Evolutionary conservation across 768 basidiomycete species (phyloP).

Genomic region (Mycena capillaripes): DNA sequence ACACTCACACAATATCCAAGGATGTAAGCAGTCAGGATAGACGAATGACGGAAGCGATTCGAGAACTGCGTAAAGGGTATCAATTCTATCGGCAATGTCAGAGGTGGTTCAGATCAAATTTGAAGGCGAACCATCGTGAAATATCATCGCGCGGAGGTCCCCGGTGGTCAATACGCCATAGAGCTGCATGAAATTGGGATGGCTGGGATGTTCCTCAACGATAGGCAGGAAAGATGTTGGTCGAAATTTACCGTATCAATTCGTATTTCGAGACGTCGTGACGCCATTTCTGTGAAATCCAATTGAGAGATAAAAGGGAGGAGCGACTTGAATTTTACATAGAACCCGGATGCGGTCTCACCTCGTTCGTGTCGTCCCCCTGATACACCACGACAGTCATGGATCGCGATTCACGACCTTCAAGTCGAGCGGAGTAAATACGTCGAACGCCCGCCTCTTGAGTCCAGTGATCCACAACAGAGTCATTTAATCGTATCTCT

Average conservation of each 20-base stretch:
- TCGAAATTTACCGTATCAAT: not conserved
- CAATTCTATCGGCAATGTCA: not conserved
- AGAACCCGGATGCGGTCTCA: not conserved
- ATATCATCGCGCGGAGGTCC: not conserved
- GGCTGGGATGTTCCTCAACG: not conserved
- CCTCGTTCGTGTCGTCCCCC: not conserved
- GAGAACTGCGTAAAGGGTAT: not conserved
- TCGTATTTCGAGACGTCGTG: not conserved
- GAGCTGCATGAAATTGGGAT: not conserved
- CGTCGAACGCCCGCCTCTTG: not conserved
- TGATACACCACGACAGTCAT: constrained; percentile 8
- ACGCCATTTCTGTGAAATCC: not conserved
- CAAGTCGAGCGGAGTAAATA: constrained; percentile 1
- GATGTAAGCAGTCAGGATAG: not conserved
- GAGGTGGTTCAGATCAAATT: not conserved
- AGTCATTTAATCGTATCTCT: not conserved
- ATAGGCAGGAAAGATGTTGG: not conserved
- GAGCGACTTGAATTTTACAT: not conserved
- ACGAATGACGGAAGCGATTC: not conserved
- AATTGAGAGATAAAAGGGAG: too few relatives aligned
- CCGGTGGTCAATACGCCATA: not conserved
- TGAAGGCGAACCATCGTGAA: not conserved
- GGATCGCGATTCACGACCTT: not conserved
- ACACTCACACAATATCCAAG: not conserved
- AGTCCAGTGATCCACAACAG: not conserved